These are phyloP conservation scores for Diplogelasinospora grovesii DNA, from an alignment of 495 filamentous ascomycete species.

Conservation along the genomic window DNA sequence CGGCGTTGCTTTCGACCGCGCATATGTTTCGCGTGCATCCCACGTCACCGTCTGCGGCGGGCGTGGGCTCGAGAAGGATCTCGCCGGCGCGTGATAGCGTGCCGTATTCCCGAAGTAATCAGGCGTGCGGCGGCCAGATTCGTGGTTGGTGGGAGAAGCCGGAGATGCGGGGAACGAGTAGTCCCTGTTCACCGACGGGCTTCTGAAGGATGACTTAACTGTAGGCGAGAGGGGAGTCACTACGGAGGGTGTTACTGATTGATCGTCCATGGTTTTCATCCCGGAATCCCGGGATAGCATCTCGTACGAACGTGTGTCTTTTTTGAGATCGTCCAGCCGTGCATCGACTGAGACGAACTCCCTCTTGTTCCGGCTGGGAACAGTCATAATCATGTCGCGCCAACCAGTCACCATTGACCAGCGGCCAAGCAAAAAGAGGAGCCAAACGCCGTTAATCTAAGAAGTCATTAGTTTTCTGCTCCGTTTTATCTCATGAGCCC, in stretches of 20 bases:
- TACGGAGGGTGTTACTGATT: slow-evolving; percentile 37
- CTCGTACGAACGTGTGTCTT: slow-evolving; percentile 69
- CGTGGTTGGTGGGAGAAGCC: slow-evolving; percentile 13
- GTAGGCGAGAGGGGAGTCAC: slow-evolving; percentile 41
- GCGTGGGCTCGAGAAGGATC: slow-evolving; percentile 43
- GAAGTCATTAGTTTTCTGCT: slow-evolving; percentile 1
- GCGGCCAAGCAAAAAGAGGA: slow-evolving; percentile 71
- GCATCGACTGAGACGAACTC: slow-evolving; percentile 92
- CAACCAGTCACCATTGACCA: slow-evolving; percentile 79
- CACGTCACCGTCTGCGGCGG: slow-evolving; percentile 29
- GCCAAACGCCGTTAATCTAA: slow-evolving; percentile 79
- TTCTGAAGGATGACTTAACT: slow-evolving; percentile 28
- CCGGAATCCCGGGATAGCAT: slow-evolving; percentile 60
- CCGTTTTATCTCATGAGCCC: too few relatives aligned
- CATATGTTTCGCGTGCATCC: slow-evolving; percentile 33
- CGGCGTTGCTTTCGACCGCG: slow-evolving; percentile 15
- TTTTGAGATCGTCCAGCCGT: slow-evolving; percentile 49
- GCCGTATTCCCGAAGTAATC: slow-evolving; percentile 43
- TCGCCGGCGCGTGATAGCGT: slow-evolving; percentile 38
- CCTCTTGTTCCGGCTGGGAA: slow-evolving; percentile 37
- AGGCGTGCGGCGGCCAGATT: slow-evolving; percentile 39
- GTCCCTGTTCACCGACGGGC: slow-evolving; percentile 13
- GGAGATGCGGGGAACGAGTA: slow-evolving; percentile 3
- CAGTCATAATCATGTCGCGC: slow-evolving; percentile 54
- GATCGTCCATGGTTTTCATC: slow-evolving; percentile 35